A percentile compares a stretch with the other conserved stretches of the same genome.
Conservation (phyloP, 805 yeast species). For the Candida sithepensis region DNA sequence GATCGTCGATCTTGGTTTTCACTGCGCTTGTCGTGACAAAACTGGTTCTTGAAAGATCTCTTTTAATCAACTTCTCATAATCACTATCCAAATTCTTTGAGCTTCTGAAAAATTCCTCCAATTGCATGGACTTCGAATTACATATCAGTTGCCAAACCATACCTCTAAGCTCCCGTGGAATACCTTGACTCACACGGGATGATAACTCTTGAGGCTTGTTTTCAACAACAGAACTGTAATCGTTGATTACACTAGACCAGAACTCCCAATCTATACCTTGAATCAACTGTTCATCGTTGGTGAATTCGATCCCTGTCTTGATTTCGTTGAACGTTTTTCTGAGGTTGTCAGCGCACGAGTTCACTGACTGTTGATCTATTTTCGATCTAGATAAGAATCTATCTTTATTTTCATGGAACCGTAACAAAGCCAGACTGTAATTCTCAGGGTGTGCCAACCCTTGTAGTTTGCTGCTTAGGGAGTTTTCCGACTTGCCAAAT, state of each 20-base stretch:
- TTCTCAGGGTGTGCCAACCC: slow-evolving; percentile 34
- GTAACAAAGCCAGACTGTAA: slow-evolving; percentile 57
- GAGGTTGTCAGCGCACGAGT: slow-evolving; percentile 43
- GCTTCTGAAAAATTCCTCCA: slow-evolving; percentile 56
- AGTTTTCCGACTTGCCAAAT: slow-evolving; percentile 22
- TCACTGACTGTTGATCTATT: slow-evolving; percentile 48
- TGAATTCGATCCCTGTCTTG: slow-evolving; percentile 41
- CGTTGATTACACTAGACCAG: slow-evolving; percentile 80
- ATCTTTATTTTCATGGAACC: slow-evolving; percentile 53
- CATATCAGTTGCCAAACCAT: slow-evolving; percentile 90
- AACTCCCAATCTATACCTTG: slow-evolving; percentile 72
- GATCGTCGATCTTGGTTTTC: slow-evolving; percentile 55
- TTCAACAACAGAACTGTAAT: slow-evolving; percentile 66
- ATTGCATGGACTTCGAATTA: slow-evolving; percentile 63
- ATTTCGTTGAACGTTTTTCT: slow-evolving; percentile 45
- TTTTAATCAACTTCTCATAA: slow-evolving; percentile 70
- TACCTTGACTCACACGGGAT: slow-evolving; percentile 64
- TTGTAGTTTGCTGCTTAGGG: slow-evolving; percentile 17
- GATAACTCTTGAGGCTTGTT: slow-evolving; percentile 58
- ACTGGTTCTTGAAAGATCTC: slow-evolving; percentile 84
- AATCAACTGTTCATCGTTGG: slow-evolving; percentile 30
- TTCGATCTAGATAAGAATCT: slow-evolving; percentile 48
- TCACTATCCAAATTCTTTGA: slow-evolving; percentile 47
- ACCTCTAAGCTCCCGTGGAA: slow-evolving; percentile 83
- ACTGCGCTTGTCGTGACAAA: slow-evolving; percentile 60